Evolutionary conservation across 75 land plant genomes (phyloP).

Genomic region (Isoetes taiwanensis): DNA sequence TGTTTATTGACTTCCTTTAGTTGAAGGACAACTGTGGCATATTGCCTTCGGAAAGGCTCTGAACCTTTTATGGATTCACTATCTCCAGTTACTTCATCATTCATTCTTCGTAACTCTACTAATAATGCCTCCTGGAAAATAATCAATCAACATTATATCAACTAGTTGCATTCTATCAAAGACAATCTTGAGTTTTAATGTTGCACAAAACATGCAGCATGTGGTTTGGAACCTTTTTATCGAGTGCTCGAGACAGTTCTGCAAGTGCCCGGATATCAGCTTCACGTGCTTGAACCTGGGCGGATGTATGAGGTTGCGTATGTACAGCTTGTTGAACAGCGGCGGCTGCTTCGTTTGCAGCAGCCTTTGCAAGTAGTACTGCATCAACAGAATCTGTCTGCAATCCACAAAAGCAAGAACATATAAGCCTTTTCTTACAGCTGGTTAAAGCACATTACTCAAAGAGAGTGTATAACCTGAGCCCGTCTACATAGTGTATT

Average conservation of each 20-base stretch:
- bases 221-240: slow-evolving; percentile 49
- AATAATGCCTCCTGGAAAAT: slow-evolving; percentile 52
- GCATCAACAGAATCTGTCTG: slow-evolving; percentile 43
- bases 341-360: slow-evolving; percentile 37
- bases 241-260: slow-evolving; percentile 52
- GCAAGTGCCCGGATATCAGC: slow-evolving; percentile 74
- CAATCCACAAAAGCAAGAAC: background rate
- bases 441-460: background rate
- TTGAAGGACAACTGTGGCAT: slow-evolving; percentile 66
- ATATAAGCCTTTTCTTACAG: background rate
- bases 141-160: background rate
- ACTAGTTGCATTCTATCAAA: background rate
- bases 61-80: slow-evolving; percentile 38
- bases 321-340: slow-evolving; percentile 40
- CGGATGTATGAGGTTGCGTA: slow-evolving; percentile 37
- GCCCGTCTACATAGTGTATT: slow-evolving; percentile 42
- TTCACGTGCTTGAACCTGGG: slow-evolving; percentile 65
- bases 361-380: slow-evolving; percentile 31
- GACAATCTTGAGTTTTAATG: background rate
- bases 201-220: background rate
- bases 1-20: slow-evolving; percentile 64
- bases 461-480: slow-evolving; percentile 30
- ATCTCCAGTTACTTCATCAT: slow-evolving; percentile 53
- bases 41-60: slow-evolving; percentile 59
- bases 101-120: slow-evolving; percentile 51